phyloP scores from a whole-genome alignment of 306 rosid species.

The Dalbergia oliveri region DNA sequence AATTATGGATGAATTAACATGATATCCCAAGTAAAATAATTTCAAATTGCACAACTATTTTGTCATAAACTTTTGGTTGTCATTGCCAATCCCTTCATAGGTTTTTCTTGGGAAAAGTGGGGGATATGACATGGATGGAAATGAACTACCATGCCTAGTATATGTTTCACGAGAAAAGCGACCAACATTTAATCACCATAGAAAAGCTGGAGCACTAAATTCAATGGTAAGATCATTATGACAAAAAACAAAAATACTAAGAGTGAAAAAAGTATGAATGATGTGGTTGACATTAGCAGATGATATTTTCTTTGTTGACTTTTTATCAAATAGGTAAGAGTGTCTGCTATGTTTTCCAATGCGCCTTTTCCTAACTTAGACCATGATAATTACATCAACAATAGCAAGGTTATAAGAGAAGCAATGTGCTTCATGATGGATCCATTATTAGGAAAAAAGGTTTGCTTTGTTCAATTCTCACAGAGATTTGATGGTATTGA shows the following conservation, averaged over 20 bases:
- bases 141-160: slow-evolving; percentile 68
- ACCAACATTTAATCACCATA: slow-evolving; percentile 69
- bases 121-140: slow-evolving; percentile 61
- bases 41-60: background rate
- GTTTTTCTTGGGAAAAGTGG: slow-evolving; percentile 69
- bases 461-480: slow-evolving; percentile 74
- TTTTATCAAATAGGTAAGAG: slow-evolving; percentile 63
- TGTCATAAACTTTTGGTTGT: background rate
- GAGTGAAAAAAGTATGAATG: background rate
- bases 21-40: too few relatives aligned
- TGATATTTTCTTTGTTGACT: slow-evolving; percentile 23
- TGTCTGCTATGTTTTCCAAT: slow-evolving; percentile 72
- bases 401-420: slow-evolving; percentile 72
- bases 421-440: slow-evolving; percentile 94
- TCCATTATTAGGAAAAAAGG: slow-evolving; percentile 62
- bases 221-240: slow-evolving; percentile 55
- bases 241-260: too few relatives aligned
- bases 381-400: slow-evolving; percentile 69
- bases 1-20: too few relatives aligned
- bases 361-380: slow-evolving; percentile 80
- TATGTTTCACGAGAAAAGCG: slow-evolving; percentile 83
- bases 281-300: background rate
- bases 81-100: slow-evolving; percentile 40
- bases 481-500: slow-evolving; percentile 60
- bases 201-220: slow-evolving; percentile 80